Percentiles rank a stretch among this genome's conserved stretches.
phyloP scores from a whole-genome alignment of 2,329 filamentous ascomycete genomes.

The Cordyceps fumosorosea region DNA sequence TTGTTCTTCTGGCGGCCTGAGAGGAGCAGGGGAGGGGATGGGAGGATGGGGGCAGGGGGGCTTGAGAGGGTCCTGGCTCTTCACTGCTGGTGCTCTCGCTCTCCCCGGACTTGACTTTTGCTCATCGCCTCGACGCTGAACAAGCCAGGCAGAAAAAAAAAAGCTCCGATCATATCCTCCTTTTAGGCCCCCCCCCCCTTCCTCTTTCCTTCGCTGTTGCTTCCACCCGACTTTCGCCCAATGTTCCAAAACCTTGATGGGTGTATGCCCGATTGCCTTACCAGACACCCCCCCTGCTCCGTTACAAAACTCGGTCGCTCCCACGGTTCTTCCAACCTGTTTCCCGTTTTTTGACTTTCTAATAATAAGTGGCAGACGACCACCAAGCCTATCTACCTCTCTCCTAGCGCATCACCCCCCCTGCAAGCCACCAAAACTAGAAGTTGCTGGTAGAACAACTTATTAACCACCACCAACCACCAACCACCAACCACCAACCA shows the following conservation, averaged over 20 bases:
- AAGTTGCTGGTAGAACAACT: neutral
- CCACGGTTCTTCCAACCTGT: neutral
- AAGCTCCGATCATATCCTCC: conserved; percentile 11
- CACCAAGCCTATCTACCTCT: neutral
- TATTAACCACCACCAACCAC: neutral
- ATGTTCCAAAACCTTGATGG: conserved; percentile 9
- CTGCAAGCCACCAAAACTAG: conserved; percentile 9
- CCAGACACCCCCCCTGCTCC: neutral
- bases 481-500: neutral
- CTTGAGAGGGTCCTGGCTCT: neutral
- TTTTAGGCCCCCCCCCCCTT: neutral
- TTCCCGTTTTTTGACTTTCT: conserved; percentile 6
- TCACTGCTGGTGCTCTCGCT: neutral
- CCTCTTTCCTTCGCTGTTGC: neutral
- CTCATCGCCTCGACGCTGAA: neutral
- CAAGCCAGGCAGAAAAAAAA: conserved; percentile 3
- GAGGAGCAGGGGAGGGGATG: neutral
- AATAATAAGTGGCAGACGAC: conserved; percentile 7
- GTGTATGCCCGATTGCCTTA: neutral
- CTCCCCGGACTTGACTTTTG: conserved; percentile 4
- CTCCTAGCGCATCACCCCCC: conserved; percentile 1
- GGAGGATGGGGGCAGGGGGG: neutral
- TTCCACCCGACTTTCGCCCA: neutral
- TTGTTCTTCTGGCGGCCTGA: neutral
- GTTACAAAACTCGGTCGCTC: neutral